Percentiles rank a stretch among this genome's conserved stretches.
Conservation (phyloP, 768 basidiomycete genomes). For the Hypholoma sublateritium region DNA sequence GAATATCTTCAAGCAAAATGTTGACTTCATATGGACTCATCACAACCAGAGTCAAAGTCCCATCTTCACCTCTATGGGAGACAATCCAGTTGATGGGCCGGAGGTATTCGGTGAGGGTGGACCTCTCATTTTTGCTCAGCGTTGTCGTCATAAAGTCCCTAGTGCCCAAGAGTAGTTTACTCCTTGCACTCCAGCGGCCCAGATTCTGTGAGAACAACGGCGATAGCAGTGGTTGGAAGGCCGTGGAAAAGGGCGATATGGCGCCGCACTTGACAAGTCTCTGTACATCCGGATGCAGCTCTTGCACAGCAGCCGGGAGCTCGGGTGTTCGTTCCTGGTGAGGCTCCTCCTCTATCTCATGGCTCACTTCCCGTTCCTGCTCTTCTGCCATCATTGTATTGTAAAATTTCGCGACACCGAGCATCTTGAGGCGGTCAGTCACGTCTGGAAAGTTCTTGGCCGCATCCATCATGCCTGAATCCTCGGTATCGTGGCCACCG, state of each 20-base stretch:
- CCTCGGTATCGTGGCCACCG: conserved; percentile 1
- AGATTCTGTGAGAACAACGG: conserved; percentile 12
- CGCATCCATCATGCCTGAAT: background rate
- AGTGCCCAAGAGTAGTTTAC: conserved; percentile 28
- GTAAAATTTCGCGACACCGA: conserved; percentile 25
- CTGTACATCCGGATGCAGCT: conserved; percentile 23
- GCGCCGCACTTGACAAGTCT: conserved; percentile 29
- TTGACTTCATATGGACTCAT: conserved; percentile 43
- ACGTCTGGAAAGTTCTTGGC: conserved; percentile 17
- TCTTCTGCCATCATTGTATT: conserved; percentile 39
- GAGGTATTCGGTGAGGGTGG: conserved; percentile 27
- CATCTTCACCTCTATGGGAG: conserved; percentile 14
- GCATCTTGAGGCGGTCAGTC: conserved; percentile 17
- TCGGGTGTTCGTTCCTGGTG: conserved; percentile 35
- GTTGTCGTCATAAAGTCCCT: conserved; percentile 35
- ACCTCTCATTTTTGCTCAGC: conserved; percentile 6
- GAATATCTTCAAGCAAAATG: conserved; percentile 32
- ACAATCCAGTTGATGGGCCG: conserved; percentile 45
- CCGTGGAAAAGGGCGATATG: conserved; percentile 11
- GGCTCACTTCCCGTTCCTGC: conserved; percentile 47
- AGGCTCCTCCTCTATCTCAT: conserved; percentile 42
- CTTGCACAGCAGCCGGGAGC: conserved; percentile 26
- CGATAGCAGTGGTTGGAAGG: conserved; percentile 21
- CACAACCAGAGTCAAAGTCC: conserved; percentile 25
- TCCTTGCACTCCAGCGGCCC: conserved; percentile 16